A percentile compares a stretch with the other conserved stretches of the same genome.
Evolutionary conservation across 1,284 basidiomycete species (phyloP).

Genomic region (Wallemia mellicola): DNA sequence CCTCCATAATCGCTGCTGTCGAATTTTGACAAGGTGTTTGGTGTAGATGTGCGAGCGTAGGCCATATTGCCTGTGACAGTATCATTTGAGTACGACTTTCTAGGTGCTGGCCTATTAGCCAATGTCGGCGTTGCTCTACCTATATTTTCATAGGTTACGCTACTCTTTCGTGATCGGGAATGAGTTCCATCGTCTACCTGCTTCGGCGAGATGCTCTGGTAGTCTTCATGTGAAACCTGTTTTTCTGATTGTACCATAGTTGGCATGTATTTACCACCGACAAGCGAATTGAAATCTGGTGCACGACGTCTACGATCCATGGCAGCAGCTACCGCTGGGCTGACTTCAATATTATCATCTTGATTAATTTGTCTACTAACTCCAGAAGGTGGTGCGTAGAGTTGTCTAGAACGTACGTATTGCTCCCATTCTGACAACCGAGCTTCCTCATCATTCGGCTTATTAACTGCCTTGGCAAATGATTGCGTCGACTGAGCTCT

Average conservation of each 20-base stretch:
- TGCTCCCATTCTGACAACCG: not conserved
- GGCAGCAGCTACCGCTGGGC: not conserved
- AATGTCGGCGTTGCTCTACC: not conserved
- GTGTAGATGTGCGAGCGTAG: not conserved
- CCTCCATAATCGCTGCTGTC: not conserved
- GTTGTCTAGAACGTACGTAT: not conserved
- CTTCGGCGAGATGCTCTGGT: not conserved
- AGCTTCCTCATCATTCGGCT: too few species aligned
- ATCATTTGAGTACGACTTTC: not conserved
- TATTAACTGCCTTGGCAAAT: not conserved
- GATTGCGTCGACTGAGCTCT: not conserved
- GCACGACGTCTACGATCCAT: not conserved
- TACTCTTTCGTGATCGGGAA: not conserved
- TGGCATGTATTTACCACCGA: too few species aligned
- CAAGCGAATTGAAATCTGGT: not conserved
- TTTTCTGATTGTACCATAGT: not conserved
- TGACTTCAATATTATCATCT: not conserved
- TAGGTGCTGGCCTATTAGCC: not conserved
- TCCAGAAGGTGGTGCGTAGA: not conserved
- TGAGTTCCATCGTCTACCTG: not conserved
- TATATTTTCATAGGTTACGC: not conserved
- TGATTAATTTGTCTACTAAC: not conserved
- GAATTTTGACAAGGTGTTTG: not conserved
- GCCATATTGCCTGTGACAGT: not conserved
- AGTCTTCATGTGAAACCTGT: not conserved